Conservation (phyloP, 129 eudicot species). For the Lactuca saligna region DNA sequence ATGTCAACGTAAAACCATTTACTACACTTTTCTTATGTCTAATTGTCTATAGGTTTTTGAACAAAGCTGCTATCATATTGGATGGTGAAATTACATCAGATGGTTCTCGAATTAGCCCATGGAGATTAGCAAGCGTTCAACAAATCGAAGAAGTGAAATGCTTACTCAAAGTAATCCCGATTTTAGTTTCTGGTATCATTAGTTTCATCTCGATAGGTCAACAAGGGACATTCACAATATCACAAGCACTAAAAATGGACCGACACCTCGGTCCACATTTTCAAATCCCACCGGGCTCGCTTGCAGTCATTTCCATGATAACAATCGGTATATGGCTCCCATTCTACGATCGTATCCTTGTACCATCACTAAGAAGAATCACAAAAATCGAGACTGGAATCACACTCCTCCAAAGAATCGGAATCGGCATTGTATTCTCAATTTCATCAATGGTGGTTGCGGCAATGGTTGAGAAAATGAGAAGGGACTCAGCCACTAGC, state of each 20-base stretch:
- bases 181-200: conserved; percentile 74
- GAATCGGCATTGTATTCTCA: conserved; percentile 67
- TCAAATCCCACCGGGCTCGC: conserved; percentile 74
- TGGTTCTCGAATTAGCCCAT: conserved; percentile 45
- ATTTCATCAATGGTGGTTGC: conserved; percentile 69
- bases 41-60: conserved; percentile 50
- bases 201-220: conserved; percentile 67
- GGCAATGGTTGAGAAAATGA: conserved; percentile 59
- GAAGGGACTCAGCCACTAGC: conserved; percentile 50
- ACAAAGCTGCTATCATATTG: conserved; percentile 72
- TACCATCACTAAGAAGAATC: conserved; percentile 56
- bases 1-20: neutral
- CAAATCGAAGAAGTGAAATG: conserved; percentile 80
- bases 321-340: conserved; percentile 82
- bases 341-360: conserved; percentile 65
- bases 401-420: conserved; percentile 76
- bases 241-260: conserved; percentile 84
- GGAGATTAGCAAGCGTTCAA: conserved; percentile 77
- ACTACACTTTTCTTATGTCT: neutral
- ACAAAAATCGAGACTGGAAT: conserved; percentile 77
- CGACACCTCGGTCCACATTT: conserved; percentile 67
- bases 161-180: conserved; percentile 60
- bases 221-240: conserved; percentile 69
- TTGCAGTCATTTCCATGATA: conserved; percentile 61
- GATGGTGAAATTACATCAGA: conserved; percentile 63